phyloP scores from a whole-genome alignment of 2,329 filamentous ascomycete species.

The Fusarium metavorans region DNA sequence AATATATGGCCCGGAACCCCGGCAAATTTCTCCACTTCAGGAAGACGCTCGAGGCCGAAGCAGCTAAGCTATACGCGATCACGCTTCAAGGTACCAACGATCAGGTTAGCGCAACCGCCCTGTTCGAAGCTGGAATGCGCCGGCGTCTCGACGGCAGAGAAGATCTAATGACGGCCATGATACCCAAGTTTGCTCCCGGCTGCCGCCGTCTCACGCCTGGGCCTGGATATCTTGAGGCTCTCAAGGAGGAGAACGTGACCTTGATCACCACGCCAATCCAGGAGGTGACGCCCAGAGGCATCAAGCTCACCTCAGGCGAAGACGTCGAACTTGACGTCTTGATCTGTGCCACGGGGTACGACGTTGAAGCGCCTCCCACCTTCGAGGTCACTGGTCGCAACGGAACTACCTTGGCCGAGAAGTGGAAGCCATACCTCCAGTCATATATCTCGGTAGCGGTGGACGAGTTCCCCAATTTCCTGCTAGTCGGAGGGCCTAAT shows the following conservation, averaged over 20 bases:
- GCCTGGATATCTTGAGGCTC: conserved; percentile 19
- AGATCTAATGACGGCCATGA: background rate
- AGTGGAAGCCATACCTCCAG: conserved; percentile 54
- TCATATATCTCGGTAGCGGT: conserved; percentile 60
- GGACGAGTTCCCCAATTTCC: conserved; percentile 62
- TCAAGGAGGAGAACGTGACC: conserved; percentile 12
- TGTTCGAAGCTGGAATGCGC: conserved; percentile 1
- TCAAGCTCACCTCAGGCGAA: conserved; percentile 8
- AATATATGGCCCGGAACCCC: conserved; percentile 14
- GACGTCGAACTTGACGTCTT: conserved; percentile 10
- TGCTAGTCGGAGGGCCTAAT: conserved; percentile 64
- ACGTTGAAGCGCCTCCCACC: conserved; percentile 24
- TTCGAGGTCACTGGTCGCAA: conserved; percentile 55
- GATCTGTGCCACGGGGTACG: conserved; percentile 21
- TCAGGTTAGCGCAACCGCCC: background rate
- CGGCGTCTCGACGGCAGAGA: background rate
- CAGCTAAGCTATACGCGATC: background rate
- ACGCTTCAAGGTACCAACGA: conserved; percentile 1
- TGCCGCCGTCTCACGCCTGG: conserved; percentile 26
- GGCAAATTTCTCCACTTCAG: conserved; percentile 1
- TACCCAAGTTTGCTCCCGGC: conserved; percentile 17
- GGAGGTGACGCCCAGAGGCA: background rate
- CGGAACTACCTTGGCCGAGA: conserved; percentile 51
- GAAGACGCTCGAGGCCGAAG: conserved; percentile 14
- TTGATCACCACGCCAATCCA: conserved; percentile 3